Evolutionary conservation across 2,329 filamentous ascomycete genomes (phyloP).

Genomic region (Fusarium mangiferae): DNA sequence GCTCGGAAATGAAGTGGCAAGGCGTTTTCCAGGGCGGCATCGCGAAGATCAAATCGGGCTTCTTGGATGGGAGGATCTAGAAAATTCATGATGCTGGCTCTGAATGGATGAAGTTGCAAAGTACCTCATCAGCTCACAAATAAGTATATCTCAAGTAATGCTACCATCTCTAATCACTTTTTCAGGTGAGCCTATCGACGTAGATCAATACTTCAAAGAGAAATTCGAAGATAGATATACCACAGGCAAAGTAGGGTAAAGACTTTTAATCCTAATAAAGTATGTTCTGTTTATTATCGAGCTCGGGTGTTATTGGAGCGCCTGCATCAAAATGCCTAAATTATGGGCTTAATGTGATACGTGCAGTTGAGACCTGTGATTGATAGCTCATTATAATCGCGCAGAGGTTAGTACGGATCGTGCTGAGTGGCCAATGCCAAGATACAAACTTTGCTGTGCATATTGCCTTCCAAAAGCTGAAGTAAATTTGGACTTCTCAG

Average conservation of each 20-base stretch:
- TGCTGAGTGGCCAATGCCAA: background rate
- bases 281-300: background rate
- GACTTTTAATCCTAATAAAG: background rate
- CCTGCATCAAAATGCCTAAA: background rate
- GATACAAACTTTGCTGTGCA: too few species aligned
- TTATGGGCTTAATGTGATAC: rapidly evolving
- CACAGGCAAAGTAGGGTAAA: background rate
- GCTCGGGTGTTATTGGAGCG: background rate
- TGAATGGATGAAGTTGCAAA: background rate
- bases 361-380: background rate
- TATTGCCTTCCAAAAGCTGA: too few species aligned
- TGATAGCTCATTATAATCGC: background rate
- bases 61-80: background rate
- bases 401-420: background rate
- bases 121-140: background rate
- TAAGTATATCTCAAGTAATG: background rate
- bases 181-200: rapidly evolving
- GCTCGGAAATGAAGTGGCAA: background rate
- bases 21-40: background rate
- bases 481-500: too few species aligned
- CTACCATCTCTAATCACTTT: too few species aligned
- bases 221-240: too few species aligned
- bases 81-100: background rate
- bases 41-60: background rate
- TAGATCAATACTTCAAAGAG: background rate